Base-by-base conservation (phyloP, 768 basidiomycete species). In the Leccinum barrowsii region DNA sequence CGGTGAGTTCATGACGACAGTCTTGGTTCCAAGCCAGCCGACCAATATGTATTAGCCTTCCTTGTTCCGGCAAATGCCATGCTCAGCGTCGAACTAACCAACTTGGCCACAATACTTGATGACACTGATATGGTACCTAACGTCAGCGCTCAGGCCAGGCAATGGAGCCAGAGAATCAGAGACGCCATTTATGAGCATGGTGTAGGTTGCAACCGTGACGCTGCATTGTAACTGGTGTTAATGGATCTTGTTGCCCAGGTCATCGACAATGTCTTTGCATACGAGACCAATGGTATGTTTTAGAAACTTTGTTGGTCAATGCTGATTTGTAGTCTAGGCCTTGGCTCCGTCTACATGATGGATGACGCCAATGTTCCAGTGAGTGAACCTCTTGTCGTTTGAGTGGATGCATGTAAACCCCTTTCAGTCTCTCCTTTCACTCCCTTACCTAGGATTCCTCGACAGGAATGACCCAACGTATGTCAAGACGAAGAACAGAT, bases 351-450 rank as follows among this genome's bases (percentile, higher is more conserved):
- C 57, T 89, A 90, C 69, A 82, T 90, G 19, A 91, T 91, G 90
- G 90, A 91, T 63, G 90, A 92, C 63, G 90, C 90, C 6, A 92
- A 92, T 62, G 90, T 92, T 46, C 90, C 90, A 5, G 88, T 89
- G 69, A 64, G 85, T 69, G 15, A 35, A 7, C 22, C 3, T 35
- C 37, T 21, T 22, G 4, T 44, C 37, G 49, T 59, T 47, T 28
- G 21, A 48, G 30, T 47, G 44, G 32, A 48, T 34, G 19, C n/a
- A 32, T 40, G 46, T 30, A 34, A 56, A 58, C 22, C 2, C 35
- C 28, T 15, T 50, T 44, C 21, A 90, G 88, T 89, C 89, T 0
- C 75, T 91, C n/a, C 73, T 92, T 22, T 86, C 89, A 0, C 77
- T 92, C 34, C 89, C 89, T 11, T 92, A 92, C 67, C 80, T 92